phyloP scores from a whole-genome alignment of 2,329 filamentous ascomycete species.

The Fusarium mangiferae region DNA sequence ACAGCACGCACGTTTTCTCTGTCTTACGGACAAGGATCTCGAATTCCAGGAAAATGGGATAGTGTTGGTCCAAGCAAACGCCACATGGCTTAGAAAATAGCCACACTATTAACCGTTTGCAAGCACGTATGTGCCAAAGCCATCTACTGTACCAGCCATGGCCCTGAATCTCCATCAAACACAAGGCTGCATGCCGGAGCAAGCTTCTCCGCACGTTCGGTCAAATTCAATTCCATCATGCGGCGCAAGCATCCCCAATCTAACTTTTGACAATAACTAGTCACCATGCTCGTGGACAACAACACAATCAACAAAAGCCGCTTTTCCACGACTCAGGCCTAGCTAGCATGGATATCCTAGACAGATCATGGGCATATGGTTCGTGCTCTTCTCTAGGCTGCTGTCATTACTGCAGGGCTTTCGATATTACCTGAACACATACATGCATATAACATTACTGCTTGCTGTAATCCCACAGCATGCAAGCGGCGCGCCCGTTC shows the following conservation, averaged over 20 bases:
- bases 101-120: slow-evolving; percentile 9
- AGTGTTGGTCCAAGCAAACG: slow-evolving; percentile 18
- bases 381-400: slow-evolving; percentile 38
- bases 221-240: slow-evolving; percentile 39
- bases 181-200: slow-evolving; percentile 34
- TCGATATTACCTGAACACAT: slow-evolving; percentile 13
- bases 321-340: slow-evolving; percentile 20
- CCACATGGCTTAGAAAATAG: slow-evolving; percentile 33
- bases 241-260: slow-evolving; percentile 34
- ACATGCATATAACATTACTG: slow-evolving; percentile 13
- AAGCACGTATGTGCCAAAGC: not conserved
- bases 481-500: slow-evolving; percentile 24
- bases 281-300: slow-evolving; percentile 19
- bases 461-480: slow-evolving; percentile 12
- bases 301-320: slow-evolving; percentile 7
- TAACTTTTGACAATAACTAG: slow-evolving; percentile 10
- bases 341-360: slow-evolving; percentile 22
- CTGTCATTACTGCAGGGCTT: slow-evolving; percentile 34
- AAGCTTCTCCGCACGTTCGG: slow-evolving; percentile 41
- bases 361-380: slow-evolving; percentile 27
- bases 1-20: slow-evolving; percentile 12
- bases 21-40: slow-evolving; percentile 29
- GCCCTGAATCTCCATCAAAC: slow-evolving; percentile 36
- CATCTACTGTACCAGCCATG: slow-evolving; percentile 12
- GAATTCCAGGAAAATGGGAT: slow-evolving; percentile 20